phyloP scores from a whole-genome alignment of 2,329 filamentous ascomycete genomes.

The Lecanosticta acicola region DNA sequence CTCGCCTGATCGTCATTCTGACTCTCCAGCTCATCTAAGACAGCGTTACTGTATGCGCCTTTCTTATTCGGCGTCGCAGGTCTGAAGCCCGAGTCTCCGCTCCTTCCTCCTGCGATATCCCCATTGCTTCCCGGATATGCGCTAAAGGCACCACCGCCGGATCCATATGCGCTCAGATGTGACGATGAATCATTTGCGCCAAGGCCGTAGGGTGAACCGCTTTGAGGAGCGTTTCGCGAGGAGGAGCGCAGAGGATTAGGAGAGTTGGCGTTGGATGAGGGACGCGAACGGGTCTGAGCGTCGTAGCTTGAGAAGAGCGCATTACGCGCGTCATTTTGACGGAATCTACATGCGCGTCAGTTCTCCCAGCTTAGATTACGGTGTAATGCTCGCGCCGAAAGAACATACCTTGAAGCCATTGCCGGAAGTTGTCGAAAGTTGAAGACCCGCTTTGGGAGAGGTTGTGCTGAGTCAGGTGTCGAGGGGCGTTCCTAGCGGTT shows the following conservation, averaged over 20 bases:
- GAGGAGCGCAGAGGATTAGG: constrained; percentile 18
- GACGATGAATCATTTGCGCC: constrained; percentile 14
- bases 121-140: constrained; percentile 29
- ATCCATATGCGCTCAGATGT: constrained; percentile 14
- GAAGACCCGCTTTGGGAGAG: too few species aligned
- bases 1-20: constrained; percentile 89
- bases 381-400: background rate
- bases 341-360: constrained; percentile 18
- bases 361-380: too few species aligned
- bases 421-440: background rate
- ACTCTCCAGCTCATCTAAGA: constrained; percentile 87
- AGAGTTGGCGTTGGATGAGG: constrained; percentile 29
- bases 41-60: constrained; percentile 88
- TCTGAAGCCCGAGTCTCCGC: constrained; percentile 31
- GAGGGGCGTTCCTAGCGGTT: too few species aligned
- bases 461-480: too few species aligned
- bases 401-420: constrained; percentile 11
- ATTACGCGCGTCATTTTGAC: constrained; percentile 37
- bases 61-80: constrained; percentile 50
- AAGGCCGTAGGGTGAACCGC: constrained; percentile 19
- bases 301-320: constrained; percentile 39
- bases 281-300: constrained; percentile 26
- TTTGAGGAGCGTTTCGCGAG: constrained; percentile 20
- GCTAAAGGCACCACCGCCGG: constrained; percentile 19
- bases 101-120: constrained; percentile 15